phyloP scores from a whole-genome alignment of 371 early-diverging fungal species.

The Lichtheimia ornata region DNA sequence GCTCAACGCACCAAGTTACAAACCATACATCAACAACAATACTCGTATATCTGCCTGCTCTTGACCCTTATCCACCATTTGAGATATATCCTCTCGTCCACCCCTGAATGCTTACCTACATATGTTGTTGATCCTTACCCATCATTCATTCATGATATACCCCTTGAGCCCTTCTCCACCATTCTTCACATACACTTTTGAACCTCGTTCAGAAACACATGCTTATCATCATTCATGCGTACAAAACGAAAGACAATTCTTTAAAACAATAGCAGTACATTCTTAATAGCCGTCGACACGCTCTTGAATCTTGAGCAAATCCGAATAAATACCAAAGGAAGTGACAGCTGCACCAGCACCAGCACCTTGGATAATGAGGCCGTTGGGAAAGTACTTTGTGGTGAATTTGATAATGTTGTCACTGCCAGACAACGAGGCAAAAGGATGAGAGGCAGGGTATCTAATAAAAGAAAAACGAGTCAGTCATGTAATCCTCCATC shows the following conservation, averaged over 20 bases:
- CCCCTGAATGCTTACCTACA: too few species aligned
- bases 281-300: constrained; percentile 43
- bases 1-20: too few species aligned
- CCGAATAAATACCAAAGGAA: constrained; percentile 93
- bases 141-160: too few species aligned
- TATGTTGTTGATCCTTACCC: too few species aligned
- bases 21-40: too few species aligned
- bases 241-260: background rate
- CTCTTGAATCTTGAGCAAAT: constrained; percentile 81
- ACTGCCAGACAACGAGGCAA: constrained; percentile 92
- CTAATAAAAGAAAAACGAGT: constrained; percentile 25
- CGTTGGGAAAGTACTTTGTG: constrained; percentile 91
- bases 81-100: too few species aligned
- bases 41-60: too few species aligned
- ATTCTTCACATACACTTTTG: too few species aligned
- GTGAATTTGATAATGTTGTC: constrained; percentile 96
- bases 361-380: constrained; percentile 94
- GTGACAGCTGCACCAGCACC: constrained; percentile 98
- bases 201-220: background rate
- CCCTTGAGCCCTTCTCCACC: too few species aligned
- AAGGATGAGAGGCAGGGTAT: constrained; percentile 89
- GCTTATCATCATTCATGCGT: background rate
- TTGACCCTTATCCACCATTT: too few species aligned
- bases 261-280: background rate
- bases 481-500: background rate